Percentiles rank a stretch among this genome's conserved stretches.
Evolutionary conservation across 495 filamentous ascomycete genomes (phyloP).

Genomic region (Penicillium simplicissimum): DNA sequence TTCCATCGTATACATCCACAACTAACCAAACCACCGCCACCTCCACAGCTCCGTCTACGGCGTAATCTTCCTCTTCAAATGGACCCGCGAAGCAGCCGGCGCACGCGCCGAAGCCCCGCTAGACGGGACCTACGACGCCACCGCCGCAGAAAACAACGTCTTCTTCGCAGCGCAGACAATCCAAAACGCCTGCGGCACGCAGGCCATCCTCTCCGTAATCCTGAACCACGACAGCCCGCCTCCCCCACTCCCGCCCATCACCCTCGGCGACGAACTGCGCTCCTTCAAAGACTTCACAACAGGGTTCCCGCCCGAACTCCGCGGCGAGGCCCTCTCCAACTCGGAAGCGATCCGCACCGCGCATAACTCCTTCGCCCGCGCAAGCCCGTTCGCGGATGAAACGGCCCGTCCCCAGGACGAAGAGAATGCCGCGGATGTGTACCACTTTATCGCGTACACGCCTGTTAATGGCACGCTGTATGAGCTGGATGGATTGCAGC

Average conservation of each 20-base stretch:
- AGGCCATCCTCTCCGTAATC: constrained; percentile 89
- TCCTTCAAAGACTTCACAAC: constrained; percentile 92
- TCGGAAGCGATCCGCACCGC: constrained; percentile 82
- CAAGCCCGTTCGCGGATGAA: constrained; percentile 90
- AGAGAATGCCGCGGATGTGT: constrained; percentile 69
- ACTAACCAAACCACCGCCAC: constrained; percentile 16
- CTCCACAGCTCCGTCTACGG: constrained; percentile 76
- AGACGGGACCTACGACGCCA: constrained; percentile 78
- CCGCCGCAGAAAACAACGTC: constrained; percentile 64
- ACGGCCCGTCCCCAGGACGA: constrained; percentile 61
- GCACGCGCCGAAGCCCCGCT: constrained; percentile 59
- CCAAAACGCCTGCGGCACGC: constrained; percentile 98
- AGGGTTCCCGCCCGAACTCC: constrained; percentile 77
- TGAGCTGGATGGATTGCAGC: constrained; percentile 93
- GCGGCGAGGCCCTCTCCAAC: constrained; percentile 67
- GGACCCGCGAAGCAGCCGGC: constrained; percentile 71
- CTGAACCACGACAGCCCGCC: constrained; percentile 69
- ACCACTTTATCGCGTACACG: constrained; percentile 97
- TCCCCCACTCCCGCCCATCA: constrained; percentile 20
- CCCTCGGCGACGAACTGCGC: constrained; percentile 60
- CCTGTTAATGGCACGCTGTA: constrained; percentile 76
- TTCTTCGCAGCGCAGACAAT: constrained; percentile 99
- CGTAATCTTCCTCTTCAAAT: constrained; percentile 99
- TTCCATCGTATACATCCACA: neutral
- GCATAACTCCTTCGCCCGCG: constrained; percentile 90